Evolutionary conservation across 352 stramenopile species (phyloP).

Genomic region (Phytophthora fragariaefolia): DNA sequence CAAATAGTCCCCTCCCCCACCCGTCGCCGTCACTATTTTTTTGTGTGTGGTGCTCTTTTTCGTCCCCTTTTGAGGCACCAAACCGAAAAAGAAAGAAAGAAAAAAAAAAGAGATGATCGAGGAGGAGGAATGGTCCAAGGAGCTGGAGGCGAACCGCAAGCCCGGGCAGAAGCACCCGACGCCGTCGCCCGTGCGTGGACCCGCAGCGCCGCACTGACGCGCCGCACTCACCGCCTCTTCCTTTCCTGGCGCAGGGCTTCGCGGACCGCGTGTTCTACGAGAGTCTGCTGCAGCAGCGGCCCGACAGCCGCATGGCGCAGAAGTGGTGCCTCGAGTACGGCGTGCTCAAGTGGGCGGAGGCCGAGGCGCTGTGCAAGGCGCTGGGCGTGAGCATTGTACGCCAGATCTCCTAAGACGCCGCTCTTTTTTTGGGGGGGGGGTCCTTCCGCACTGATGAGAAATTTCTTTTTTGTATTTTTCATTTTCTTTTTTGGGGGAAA

Average conservation of each 20-base stretch:
- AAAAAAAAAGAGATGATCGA: constrained; percentile 59
- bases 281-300: constrained; percentile 86
- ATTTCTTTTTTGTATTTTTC: no score
- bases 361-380: constrained; percentile 80
- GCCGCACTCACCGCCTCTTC: no score
- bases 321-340: constrained; percentile 93
- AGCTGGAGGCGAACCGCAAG: constrained; percentile 90
- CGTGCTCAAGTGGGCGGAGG: constrained; percentile 88
- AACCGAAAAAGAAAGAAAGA: not conserved
- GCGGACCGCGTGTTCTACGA: constrained; percentile 92
- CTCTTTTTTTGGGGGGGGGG: no score
- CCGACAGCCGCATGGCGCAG: constrained; percentile 84
- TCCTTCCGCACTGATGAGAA: no score
- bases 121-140: constrained; percentile 90
- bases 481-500: not conserved
- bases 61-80: no score
- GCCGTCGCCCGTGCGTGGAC: constrained; percentile 73
- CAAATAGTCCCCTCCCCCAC: no score
- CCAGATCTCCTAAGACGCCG: constrained; percentile 11
- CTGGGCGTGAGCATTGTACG: constrained; percentile 66
- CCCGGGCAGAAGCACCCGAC: constrained; percentile 89
- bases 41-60: no score
- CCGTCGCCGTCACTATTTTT: not conserved
- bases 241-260: constrained; percentile 59
- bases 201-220: no score